Evolutionary conservation across 2,329 filamentous ascomycete genomes (phyloP).

Genomic region (Lachnellula willkommii): DNA sequence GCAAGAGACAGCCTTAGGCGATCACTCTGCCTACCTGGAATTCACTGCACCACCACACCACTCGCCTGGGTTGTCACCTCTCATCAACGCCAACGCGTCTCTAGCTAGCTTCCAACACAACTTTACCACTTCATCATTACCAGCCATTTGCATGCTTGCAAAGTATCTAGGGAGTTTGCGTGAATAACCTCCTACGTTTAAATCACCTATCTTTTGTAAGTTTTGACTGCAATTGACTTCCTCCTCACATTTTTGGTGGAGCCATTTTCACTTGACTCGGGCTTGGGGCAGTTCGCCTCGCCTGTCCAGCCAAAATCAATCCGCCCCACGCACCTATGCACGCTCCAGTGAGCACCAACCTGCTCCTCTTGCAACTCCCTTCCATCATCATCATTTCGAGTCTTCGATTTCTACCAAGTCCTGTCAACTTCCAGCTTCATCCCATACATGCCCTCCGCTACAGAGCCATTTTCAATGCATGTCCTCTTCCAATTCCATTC

Average conservation of each 20-base stretch:
- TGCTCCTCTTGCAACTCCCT: neutral
- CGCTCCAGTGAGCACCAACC: neutral
- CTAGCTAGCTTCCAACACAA: neutral
- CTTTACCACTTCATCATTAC: neutral
- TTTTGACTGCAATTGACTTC: neutral
- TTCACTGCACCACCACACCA: too few relatives aligned
- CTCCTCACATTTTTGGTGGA: neutral
- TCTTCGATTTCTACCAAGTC: neutral
- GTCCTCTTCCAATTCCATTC: neutral
- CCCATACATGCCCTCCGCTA: neutral
- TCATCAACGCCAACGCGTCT: neutral
- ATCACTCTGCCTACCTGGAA: neutral
- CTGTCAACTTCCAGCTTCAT: neutral
- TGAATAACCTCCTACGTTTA: neutral
- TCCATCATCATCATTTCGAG: neutral
- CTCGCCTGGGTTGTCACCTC: neutral
- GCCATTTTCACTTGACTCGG: neutral
- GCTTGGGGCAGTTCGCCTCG: neutral
- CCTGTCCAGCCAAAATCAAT: neutral
- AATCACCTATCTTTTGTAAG: neutral
- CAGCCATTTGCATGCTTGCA: neutral
- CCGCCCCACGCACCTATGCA: neutral
- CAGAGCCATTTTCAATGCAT: neutral
- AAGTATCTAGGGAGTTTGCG: neutral
- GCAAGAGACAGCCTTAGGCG: neutral